These are phyloP conservation scores for Logfia minima DNA, from an alignment of 129 eudicot genomes.

Conservation along the genomic window DNA sequence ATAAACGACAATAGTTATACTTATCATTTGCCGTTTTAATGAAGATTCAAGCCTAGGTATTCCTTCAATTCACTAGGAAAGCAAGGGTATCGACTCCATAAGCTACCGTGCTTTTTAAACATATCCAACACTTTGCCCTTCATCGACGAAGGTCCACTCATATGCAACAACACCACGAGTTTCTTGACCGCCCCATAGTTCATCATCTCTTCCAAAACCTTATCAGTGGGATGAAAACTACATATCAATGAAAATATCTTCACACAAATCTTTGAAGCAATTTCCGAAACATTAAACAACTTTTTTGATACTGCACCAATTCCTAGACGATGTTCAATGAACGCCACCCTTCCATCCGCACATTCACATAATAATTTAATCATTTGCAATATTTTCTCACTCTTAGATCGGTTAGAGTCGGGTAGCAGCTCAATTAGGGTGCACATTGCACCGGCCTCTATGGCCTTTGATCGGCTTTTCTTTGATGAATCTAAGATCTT, in stretches of 20 bases:
- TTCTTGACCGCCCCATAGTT: constrained; percentile 59
- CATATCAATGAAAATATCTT: constrained; percentile 62
- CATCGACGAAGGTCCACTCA: constrained; percentile 51
- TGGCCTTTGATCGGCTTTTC: constrained; percentile 58
- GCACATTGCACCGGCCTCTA: constrained; percentile 85
- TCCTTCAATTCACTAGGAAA: constrained; percentile 62
- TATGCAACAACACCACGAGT: constrained; percentile 64
- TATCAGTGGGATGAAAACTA: constrained; percentile 54
- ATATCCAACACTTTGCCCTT: constrained; percentile 59
- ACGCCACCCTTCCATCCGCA: constrained; percentile 78
- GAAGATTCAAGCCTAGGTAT: constrained; percentile 35
- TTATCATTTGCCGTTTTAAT: background rate
- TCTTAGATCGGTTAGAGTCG: constrained; percentile 61
- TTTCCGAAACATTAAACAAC: constrained; percentile 48
- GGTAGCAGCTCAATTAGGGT: constrained; percentile 70
- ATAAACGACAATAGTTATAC: constrained; percentile 2
- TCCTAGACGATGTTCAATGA: constrained; percentile 63
- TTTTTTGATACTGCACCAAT: constrained; percentile 57
- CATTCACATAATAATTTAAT: constrained; percentile 64
- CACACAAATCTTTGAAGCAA: constrained; percentile 54
- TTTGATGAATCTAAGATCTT: constrained; percentile 54
- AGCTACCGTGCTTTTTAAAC: constrained; percentile 55
- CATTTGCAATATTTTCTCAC: constrained; percentile 54
- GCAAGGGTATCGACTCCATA: constrained; percentile 73
- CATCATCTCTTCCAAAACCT: constrained; percentile 80